A percentile compares a stretch with the other conserved stretches of the same genome.
phyloP scores from a whole-genome alignment of 257 asterid species.

The Craterostigma plantagineum region DNA sequence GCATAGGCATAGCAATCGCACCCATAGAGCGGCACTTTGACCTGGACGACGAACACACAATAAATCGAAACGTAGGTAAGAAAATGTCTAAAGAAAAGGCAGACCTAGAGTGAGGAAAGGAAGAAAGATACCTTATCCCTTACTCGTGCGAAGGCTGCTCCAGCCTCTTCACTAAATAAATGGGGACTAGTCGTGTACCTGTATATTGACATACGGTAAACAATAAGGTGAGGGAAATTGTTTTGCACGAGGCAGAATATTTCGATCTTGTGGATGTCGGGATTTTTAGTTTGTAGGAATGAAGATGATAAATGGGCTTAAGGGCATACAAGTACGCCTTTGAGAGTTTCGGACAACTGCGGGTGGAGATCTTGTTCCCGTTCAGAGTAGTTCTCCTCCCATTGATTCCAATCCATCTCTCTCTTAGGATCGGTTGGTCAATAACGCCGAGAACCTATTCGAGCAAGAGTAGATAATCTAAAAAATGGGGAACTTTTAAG shows the following conservation, averaged over 20 bases:
- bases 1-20: constrained; percentile 99
- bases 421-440: constrained; percentile 89
- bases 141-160: constrained; percentile 71
- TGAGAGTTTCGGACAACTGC: constrained; percentile 66
- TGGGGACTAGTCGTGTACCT: constrained; percentile 99
- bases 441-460: constrained; percentile 76
- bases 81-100: too few species aligned
- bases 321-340: constrained; percentile 65
- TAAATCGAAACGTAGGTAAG: neutral
- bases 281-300: too few species aligned
- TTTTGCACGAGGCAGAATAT: too few species aligned
- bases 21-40: constrained; percentile 91
- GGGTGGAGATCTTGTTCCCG: constrained; percentile 60
- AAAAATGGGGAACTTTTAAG: constrained; percentile 6
- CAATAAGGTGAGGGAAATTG: neutral
- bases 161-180: constrained; percentile 73
- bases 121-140: constrained; percentile 46
- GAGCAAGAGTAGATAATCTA: constrained; percentile 6
- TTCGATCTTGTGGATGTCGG: too few species aligned
- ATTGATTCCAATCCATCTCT: constrained; percentile 75
- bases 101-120: too few species aligned
- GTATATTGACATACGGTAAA: constrained; percentile 8
- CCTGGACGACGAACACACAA: constrained; percentile 28
- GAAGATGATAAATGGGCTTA: neutral
- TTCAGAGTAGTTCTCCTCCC: constrained; percentile 68